Evolutionary conservation across 192 early-diverging fungal genomes (phyloP), one percentile per base, ranked within the genome.

Genomic region (Coemansia furcata): DNA sequence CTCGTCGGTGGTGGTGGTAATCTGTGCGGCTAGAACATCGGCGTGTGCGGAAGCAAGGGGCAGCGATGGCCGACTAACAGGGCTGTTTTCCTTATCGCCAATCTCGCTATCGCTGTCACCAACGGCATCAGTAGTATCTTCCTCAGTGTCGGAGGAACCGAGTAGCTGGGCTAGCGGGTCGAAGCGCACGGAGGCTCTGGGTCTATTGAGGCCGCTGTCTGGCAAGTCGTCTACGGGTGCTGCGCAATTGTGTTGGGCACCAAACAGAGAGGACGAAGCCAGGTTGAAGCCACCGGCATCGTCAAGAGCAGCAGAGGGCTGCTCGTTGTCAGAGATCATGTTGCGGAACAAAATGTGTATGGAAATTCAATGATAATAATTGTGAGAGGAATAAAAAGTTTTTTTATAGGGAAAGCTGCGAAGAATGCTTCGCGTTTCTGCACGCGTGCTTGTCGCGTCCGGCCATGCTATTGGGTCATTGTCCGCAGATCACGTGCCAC

Each of bases 111-210:
- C 67, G 44, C 63, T 54, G 15, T 66, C 70, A 21, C 50, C 62
- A 29, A 62, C 61, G 36, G 43, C 66, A 30, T 38, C 54, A 29
- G 47, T 65, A 36, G 55, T 19, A 8, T 58, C 55, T n/a, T 58
- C 55, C 14, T 58, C 66, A 0, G 44, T 50, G 60, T 80, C 72
- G 2, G 72, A 71, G 2, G 72, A 71, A 15, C 35, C 63, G 19
- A 81, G 70, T 4, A 81, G 63, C 67, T 81, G 70, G 14, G 69
- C 78, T 10, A 81, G 42, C 14, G 70, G 70, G 43, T 81, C 69
- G 37, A 65, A 81, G 54, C 35, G 55, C 1, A 32, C 39, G 30
- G 47, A 19, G 33, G 33, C 55, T 33, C 30, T 59, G 46, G 46
- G 26, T 7, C 30, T 59, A 40, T 42, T 12, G 7, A 33, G 36